phyloP scores from a whole-genome alignment of 768 basidiomycete species.

The Sarcodon sp. region DNA sequence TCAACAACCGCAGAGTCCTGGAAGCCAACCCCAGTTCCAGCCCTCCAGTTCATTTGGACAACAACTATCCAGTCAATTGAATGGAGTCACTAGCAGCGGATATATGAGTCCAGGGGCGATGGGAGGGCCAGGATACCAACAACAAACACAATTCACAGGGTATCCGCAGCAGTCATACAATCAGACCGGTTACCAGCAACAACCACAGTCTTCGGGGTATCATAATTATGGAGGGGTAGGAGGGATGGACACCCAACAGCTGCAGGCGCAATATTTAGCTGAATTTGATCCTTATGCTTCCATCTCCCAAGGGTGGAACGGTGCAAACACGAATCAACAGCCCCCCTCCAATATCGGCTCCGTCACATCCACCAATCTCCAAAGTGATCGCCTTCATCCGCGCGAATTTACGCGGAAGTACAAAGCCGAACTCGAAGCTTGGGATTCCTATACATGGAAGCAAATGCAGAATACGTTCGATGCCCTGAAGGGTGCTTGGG shows the following conservation, averaged over 20 bases:
- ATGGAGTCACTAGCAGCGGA: slow-evolving; percentile 1
- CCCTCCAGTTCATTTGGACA: slow-evolving; percentile 46
- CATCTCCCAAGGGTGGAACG: slow-evolving; percentile 7
- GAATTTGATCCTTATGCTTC: background rate
- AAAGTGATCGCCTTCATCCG: slow-evolving; percentile 38
- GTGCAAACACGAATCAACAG: slow-evolving; percentile 9
- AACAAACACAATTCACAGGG: slow-evolving; percentile 2
- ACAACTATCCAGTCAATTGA: slow-evolving; percentile 26
- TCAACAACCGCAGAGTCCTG: slow-evolving; percentile 17
- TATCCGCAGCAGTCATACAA: background rate
- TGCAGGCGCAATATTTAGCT: background rate
- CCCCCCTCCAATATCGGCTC: slow-evolving; percentile 9
- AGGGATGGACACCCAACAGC: background rate
- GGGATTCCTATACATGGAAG: slow-evolving; percentile 64
- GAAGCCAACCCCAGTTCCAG: slow-evolving; percentile 24
- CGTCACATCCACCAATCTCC: slow-evolving; percentile 3
- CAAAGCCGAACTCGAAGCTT: slow-evolving; percentile 56
- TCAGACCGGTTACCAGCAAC: slow-evolving; percentile 1
- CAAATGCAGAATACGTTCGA: slow-evolving; percentile 50
- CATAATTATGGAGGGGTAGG: background rate
- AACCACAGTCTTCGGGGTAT: slow-evolving; percentile 3
- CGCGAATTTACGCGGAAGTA: slow-evolving; percentile 53
- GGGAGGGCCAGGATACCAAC: slow-evolving; percentile 1
- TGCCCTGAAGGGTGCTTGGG: slow-evolving; percentile 55
- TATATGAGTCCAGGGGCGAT: background rate